Base-by-base conservation (phyloP, 768 basidiomycete species). In the Psilocybe cubensis region DNA sequence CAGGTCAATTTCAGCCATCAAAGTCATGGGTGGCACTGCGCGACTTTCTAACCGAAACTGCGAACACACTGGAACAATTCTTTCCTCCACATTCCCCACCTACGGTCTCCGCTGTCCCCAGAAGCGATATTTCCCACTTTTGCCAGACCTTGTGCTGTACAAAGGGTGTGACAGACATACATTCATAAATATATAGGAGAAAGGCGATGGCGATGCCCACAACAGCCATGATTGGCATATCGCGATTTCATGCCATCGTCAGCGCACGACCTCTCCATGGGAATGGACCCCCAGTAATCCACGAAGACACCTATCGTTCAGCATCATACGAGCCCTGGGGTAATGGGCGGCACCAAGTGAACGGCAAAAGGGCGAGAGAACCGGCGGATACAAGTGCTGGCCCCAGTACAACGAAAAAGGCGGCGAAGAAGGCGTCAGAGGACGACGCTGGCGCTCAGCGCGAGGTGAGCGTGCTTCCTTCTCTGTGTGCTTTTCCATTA, bases 211-310 rank as follows among this genome's bases (percentile, higher is more conserved):
- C 25, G 20, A 29, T 12, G 24, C 29, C 44, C 9, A 28, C 14
- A 44, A 18, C 49, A 25, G 18, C 56, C 17, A 56, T 53, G 41
- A 23, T 42, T n/a, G 49, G 54, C 11, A 52, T 56, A 44, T 69
- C 69, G 54, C 69, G 71, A 33, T 74, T 74, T 60, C 72, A 72
- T 57, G 73, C 73, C 44, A 74, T 74, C 47, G 59, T 73, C 49
- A 51, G 68, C 12, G 73, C 72, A n/a, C 68, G 61, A 47, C 68
- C 72, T 5, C 41, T 61, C n/a, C 57, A 68, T 35, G 64, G 62
- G 8, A 60, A 57, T 33, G 68, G 65, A n/a, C 68, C 69, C 20
- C 66, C 66, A 35, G 61, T 67, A 17, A 57, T 67, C 41, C 52
- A 48, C 47, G 49, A 62, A 53, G 47, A 48, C 25, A 28, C 41